Evolutionary conservation across 805 yeast genomes (phyloP).

Genomic region (Brettanomyces naardenensis): DNA sequence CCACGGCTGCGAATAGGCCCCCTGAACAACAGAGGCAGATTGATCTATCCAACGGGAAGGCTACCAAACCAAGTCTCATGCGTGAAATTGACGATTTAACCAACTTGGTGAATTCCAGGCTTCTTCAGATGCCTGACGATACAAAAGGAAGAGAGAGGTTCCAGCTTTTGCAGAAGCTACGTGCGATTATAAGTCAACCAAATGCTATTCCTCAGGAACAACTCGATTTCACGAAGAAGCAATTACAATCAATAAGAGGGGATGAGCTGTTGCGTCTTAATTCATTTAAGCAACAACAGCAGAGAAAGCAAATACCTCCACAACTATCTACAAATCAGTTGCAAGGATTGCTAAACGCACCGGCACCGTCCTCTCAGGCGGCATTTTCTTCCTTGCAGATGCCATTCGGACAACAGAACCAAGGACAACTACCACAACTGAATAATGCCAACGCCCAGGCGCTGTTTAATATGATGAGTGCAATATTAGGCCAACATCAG

Average conservation of each 20-base stretch:
- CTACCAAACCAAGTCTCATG: constrained; percentile 15
- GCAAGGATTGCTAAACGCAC: constrained; percentile 8
- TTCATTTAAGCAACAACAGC: constrained; percentile 14
- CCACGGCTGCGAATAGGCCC: constrained; percentile 35
- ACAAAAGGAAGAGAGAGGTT: constrained; percentile 34
- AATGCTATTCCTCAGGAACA: constrained; percentile 22
- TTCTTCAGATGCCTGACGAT: constrained; percentile 28
- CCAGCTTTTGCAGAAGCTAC: constrained; percentile 37
- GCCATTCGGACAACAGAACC: constrained; percentile 7
- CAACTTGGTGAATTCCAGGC: constrained; percentile 34
- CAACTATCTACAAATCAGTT: constrained; percentile 12
- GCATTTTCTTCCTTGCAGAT: not conserved
- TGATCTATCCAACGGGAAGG: constrained; percentile 1
- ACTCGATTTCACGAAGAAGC: constrained; percentile 24
- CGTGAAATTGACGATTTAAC: constrained; percentile 30
- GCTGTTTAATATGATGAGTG: constrained; percentile 18
- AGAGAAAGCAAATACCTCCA: constrained; percentile 12
- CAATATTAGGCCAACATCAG: constrained; percentile 12
- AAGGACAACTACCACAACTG: constrained; percentile 4
- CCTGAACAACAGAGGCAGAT: constrained; percentile 7
- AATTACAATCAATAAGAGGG: constrained; percentile 24
- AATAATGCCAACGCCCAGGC: constrained; percentile 14
- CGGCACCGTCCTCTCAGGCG: not conserved
- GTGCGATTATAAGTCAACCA: constrained; percentile 28
- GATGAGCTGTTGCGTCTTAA: constrained; percentile 25